Evolutionary conservation across 2,329 filamentous ascomycete species (phyloP), one percentile per base, ranked within the genome.

Genomic region (Phialophora verrucosa): DNA sequence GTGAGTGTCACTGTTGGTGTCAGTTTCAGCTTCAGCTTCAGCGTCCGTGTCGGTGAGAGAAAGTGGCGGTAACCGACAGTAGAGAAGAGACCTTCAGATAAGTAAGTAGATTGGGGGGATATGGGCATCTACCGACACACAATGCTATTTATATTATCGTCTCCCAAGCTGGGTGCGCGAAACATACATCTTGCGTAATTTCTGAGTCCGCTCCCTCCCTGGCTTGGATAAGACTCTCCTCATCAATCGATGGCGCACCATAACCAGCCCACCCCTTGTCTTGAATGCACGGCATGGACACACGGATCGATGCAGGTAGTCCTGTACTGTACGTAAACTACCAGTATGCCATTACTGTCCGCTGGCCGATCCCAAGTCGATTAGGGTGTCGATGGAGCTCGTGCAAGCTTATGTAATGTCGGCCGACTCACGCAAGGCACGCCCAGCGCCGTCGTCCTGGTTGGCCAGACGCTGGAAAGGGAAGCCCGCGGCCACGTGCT

Each of bases 351-450:
- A 11, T 23, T 3, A 32, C 8, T 14, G 2, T 56, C 25, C 4
- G 53, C 25, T 17, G 31, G 29, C 23, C 8, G 10, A 56, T 11
- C 11, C 14, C 10, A 7, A 44, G 32, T 25, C 23, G 23, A 25
- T 25, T 25, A 25, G 23, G 23, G 23, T 25, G 29, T 35, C 7
- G 10, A 58, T 8, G 55, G 11, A 20, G 31, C 55, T 23, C 20
- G 55, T 29, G 55, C 55, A 44, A 58, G 55, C 55, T 58, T 58
- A 58, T 4, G 35, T 58, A 58, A 58, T 44, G 55, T 58, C 55
- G 55, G 32, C 32, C 55, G 32, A 44, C 53, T 32, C 29, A 32
- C 14, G 29, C 53, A 12, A 55, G 29, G 14, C 29, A 51, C 49
- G 8, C 17, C 25, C 29, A 38, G 20, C n/a, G 11, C n/a, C 1